phyloP scores from a whole-genome alignment of 352 stramenopile genomes.

The Globisporangium abappressorium region DNA sequence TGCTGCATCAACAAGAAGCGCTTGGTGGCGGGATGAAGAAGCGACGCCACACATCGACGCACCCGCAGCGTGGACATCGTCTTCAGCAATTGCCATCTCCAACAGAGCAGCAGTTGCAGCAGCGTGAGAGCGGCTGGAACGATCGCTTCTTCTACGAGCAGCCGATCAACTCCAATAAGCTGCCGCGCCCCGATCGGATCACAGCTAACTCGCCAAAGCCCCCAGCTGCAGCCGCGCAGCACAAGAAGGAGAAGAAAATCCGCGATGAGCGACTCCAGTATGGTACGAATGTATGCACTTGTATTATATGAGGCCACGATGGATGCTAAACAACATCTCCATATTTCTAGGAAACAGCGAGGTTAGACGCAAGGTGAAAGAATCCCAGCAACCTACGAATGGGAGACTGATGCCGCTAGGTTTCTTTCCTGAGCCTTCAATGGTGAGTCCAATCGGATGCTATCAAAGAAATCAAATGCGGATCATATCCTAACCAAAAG shows the following conservation, averaged over 20 bases:
- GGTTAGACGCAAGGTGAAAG: slow-evolving; percentile 14
- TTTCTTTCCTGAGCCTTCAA: slow-evolving; percentile 22
- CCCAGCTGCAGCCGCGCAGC: slow-evolving; percentile 9
- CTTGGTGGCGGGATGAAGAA: slow-evolving; percentile 18
- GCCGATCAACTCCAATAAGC: slow-evolving; percentile 48
- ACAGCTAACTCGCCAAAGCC: slow-evolving; percentile 21
- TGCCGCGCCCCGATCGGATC: slow-evolving; percentile 23
- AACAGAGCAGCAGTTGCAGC: slow-evolving; percentile 46
- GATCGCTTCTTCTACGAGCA: slow-evolving; percentile 64
- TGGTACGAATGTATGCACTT: slow-evolving; percentile 20
- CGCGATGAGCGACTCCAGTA: slow-evolving; percentile 57
- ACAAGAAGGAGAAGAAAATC: slow-evolving; percentile 48
- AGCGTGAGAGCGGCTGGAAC: slow-evolving; percentile 73
- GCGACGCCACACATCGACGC: slow-evolving; percentile 16
- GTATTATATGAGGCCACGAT: not conserved
- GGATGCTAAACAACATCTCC: not conserved
- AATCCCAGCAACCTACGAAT: slow-evolving; percentile 10
- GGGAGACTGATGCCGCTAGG: slow-evolving; percentile 35
- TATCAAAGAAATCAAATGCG: not conserved
- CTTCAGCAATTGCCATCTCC: slow-evolving; percentile 39
- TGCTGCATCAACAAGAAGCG: slow-evolving; percentile 28
- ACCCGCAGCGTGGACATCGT: slow-evolving; percentile 29
- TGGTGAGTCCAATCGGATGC: not conserved
- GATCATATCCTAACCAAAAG: not conserved
- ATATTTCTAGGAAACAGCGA: slow-evolving; percentile 27